These are phyloP conservation scores for Reutealis trisperma DNA, from an alignment of 345 rosid species.

Conservation along the genomic window DNA sequence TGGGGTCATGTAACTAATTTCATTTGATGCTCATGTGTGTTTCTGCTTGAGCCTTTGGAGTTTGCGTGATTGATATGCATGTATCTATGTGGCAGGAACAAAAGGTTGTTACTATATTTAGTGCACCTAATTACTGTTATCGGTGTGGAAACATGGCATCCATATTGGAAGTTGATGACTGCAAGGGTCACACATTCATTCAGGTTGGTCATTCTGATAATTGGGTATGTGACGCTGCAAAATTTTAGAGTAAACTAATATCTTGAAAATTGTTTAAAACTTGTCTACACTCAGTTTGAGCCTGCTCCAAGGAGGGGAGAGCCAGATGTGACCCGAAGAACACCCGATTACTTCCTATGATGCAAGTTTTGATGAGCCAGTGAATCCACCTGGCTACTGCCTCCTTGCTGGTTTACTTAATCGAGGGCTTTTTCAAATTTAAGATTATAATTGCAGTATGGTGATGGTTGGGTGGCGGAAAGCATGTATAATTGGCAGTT, in stretches of 20 bases:
- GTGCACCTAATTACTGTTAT: conserved; percentile 95
- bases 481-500: conserved; percentile 17
- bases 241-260: not conserved
- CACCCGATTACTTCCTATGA: conserved; percentile 82
- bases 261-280: not conserved
- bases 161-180: conserved; percentile 89
- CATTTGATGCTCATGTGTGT: not conserved
- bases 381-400: conserved; percentile 14
- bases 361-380: not conserved
- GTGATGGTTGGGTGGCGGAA: conserved; percentile 17
- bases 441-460: conserved; percentile 11
- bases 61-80: conserved; percentile 5
- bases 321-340: conserved; percentile 93
- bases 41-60: conserved; percentile 3
- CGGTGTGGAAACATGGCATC: conserved; percentile 99
- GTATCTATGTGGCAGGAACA: conserved; percentile 61
- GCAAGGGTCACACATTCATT: conserved; percentile 90
- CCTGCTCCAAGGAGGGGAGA: conserved; percentile 99
- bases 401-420: conserved; percentile 9
- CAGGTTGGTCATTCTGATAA: conserved; percentile 52
- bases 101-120: conserved; percentile 94
- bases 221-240: not conserved
- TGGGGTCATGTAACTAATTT: conserved; percentile 85
- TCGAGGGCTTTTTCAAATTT: conserved; percentile 25
- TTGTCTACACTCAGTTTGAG: conserved; percentile 63